Base-by-base conservation (phyloP, 371 early-diverging fungal genomes). In the Apophysomyces variabilis region DNA sequence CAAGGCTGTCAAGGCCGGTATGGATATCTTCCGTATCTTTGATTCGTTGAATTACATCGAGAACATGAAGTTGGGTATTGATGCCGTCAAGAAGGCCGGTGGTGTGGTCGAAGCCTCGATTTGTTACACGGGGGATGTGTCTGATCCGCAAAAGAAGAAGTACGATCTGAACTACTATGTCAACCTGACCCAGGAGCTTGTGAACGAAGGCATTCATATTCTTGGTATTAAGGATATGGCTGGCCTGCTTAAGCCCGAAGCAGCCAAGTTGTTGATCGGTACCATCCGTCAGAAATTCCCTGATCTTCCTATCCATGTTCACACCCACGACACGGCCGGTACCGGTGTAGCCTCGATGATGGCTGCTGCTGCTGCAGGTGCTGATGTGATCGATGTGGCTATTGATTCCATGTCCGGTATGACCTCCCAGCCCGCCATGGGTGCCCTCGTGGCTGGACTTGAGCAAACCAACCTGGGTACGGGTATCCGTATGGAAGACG, bases 221-320 rank as follows among this genome's bases (percentile, higher is more conserved):
- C 75, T 97, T 37, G 95, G 89, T 46, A 96, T 97, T 78, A 97
- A 97, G 84, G 98, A 97, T 72, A 97, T 97, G 98, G 98, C 98
- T 59, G 98, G 97, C 64, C 84, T 97, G 26, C 85, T 97, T 64
- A 96, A 95, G 81, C 98, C 98, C 13, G 79, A 86, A 18, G 95
- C 96, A 7, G 96, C 98, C 45, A 90, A 77, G 45, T 65, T 94
- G 35, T 76, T 97, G 44, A 75, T 97, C 35, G 86, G 92, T 18
- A 85, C 93, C 60, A 92, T 97, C 71, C 89, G 98, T 61, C 77
- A 85, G 66, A 86, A 86, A 58, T 93, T 92, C 87, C 98, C 96
- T n/a, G 87, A 93, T 64, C 80, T 97, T 18, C 95, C 95, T 13
- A 96, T 97, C 67, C 98, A 96, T 73, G 90, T 97, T 38, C 97